These are phyloP conservation scores for Leishmania lainsoni DNA, from an alignment of 208 protist species.

Conservation along the genomic window DNA sequence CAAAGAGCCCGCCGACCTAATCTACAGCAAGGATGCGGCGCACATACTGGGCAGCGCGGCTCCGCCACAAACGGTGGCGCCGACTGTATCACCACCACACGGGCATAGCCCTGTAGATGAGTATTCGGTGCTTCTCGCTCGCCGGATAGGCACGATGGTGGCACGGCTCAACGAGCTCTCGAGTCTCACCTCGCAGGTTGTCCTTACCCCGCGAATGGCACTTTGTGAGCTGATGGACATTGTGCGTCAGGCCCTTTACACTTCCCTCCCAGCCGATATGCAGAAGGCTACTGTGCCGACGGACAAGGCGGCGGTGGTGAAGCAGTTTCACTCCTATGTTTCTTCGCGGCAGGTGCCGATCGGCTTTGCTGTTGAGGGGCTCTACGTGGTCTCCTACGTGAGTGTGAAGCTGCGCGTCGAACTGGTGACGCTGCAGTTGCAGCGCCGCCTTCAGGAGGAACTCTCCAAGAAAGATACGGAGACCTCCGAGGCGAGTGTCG, in stretches of 20 bases:
- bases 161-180: constrained; percentile 48
- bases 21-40: constrained; percentile 23
- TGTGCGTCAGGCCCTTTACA: constrained; percentile 46
- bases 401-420: constrained; percentile 73
- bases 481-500: constrained; percentile 24
- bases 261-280: constrained; percentile 31
- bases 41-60: background rate
- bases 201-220: constrained; percentile 47
- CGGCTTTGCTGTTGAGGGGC: constrained; percentile 46
- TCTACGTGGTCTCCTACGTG: constrained; percentile 58
- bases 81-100: background rate
- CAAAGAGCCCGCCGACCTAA: constrained; percentile 22
- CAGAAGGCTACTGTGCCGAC: constrained; percentile 14
- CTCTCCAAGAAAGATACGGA: constrained; percentile 21
- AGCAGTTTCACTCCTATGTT: constrained; percentile 25
- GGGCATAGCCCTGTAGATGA: background rate
- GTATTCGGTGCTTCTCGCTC: constrained; percentile 43
- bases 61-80: background rate
- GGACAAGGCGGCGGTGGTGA: constrained; percentile 15
- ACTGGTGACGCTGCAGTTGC: constrained; percentile 47
- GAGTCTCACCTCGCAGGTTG: constrained; percentile 23
- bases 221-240: constrained; percentile 58
- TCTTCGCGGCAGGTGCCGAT: constrained; percentile 51
- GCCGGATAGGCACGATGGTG: constrained; percentile 55
- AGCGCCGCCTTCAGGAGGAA: constrained; percentile 39